Conservation (phyloP, 2,329 filamentous ascomycete species). For the Fusarium oligoseptatum region DNA sequence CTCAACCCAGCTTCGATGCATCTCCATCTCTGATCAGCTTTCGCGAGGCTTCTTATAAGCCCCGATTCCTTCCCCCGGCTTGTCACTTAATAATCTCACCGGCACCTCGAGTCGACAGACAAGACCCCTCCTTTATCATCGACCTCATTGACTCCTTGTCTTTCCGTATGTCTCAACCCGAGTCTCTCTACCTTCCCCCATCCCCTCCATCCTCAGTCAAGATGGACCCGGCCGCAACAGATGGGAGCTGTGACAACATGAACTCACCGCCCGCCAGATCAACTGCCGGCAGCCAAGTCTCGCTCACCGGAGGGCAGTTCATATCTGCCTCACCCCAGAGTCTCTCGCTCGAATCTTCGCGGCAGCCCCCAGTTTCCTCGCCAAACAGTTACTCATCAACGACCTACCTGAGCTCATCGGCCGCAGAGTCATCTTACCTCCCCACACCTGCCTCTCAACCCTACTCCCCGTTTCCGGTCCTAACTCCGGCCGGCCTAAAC, state of each 20-base stretch:
- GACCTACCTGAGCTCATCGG: slow-evolving; percentile 41
- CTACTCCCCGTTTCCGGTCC: slow-evolving; percentile 43
- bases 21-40: slow-evolving; percentile 38
- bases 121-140: slow-evolving; percentile 37
- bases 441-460: slow-evolving; percentile 42
- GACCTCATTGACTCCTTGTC: slow-evolving; percentile 33
- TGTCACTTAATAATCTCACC: slow-evolving; percentile 34
- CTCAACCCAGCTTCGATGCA: slow-evolving; percentile 40
- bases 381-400: slow-evolving; percentile 43
- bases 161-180: slow-evolving; percentile 49
- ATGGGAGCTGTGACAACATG: slow-evolving; percentile 45
- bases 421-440: slow-evolving; percentile 43
- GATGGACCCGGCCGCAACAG: slow-evolving; percentile 46
- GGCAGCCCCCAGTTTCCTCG: slow-evolving; percentile 39
- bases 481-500: slow-evolving; percentile 38
- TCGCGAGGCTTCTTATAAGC: slow-evolving; percentile 42
- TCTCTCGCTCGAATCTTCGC: slow-evolving; percentile 35
- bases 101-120: slow-evolving; percentile 38
- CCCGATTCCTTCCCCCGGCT: slow-evolving; percentile 26
- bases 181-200: slow-evolving; percentile 45
- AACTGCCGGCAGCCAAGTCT: slow-evolving; percentile 39
- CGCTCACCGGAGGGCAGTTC: slow-evolving; percentile 39
- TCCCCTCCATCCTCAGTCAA: slow-evolving; percentile 48
- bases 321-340: slow-evolving; percentile 42
- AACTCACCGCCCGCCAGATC: slow-evolving; percentile 47